Evolutionary conservation across 2,329 filamentous ascomycete genomes (phyloP).

Genomic region (Coniochaeta prunicola): DNA sequence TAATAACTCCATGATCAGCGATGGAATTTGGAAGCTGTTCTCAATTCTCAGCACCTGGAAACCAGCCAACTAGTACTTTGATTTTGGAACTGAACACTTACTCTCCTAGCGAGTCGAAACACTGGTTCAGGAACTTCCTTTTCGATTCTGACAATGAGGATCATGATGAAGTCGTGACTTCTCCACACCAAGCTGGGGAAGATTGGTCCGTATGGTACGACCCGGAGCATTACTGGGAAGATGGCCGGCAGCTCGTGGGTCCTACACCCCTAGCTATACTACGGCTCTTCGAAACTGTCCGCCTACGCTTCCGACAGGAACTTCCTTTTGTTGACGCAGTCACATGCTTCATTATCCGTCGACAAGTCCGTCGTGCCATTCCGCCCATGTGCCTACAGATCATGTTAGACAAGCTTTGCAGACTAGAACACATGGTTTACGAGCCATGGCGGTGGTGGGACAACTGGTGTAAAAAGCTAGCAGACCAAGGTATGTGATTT

Average conservation of each 20-base stretch:
- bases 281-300: constrained; percentile 17
- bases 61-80: constrained; percentile 12
- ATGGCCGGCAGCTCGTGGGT: constrained; percentile 15
- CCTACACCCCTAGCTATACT: constrained; percentile 14
- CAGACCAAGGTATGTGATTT: no score
- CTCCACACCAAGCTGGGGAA: constrained; percentile 2
- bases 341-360: no score
- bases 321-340: constrained; percentile 8
- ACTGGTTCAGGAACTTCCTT: constrained; percentile 23
- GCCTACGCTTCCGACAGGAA: constrained; percentile 2
- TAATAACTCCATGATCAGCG: constrained; percentile 8
- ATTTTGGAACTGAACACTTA: constrained; percentile 25
- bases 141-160: constrained; percentile 15
- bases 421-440: no score
- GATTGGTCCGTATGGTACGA: constrained; percentile 15
- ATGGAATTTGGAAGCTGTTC: constrained; percentile 19
- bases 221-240: constrained; percentile 20
- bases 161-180: not conserved
- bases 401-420: no score
- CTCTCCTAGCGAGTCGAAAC: constrained; percentile 24
- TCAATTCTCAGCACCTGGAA: constrained; percentile 22
- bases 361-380: no score
- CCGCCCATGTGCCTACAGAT: no score
- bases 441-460: no score
- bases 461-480: no score